Evolutionary conservation across 108 stramenopile species (phyloP).

Genomic region (Cyclotella cryptica): DNA sequence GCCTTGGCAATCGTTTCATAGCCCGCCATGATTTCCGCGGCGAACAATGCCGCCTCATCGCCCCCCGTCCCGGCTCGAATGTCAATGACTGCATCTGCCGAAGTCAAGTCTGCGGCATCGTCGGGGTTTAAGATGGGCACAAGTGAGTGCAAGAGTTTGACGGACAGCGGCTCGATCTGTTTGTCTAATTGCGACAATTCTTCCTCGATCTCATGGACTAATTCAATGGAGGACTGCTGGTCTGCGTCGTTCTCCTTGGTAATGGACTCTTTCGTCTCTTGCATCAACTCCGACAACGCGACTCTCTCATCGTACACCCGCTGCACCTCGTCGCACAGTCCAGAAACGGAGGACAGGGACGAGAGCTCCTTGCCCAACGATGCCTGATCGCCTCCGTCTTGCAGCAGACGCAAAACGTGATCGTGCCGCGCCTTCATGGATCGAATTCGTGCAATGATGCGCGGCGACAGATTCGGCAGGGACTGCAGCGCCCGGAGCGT

Average conservation of each 20-base stretch:
- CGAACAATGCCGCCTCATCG: conserved; percentile 95
- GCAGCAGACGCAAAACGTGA: conserved; percentile 51
- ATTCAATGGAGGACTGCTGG: conserved; percentile 56
- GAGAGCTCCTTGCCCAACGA: conserved; percentile 76
- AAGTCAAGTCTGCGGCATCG: conserved; percentile 54
- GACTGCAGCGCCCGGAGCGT: not conserved
- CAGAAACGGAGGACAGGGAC: conserved; percentile 46
- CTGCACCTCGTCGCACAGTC: conserved; percentile 47
- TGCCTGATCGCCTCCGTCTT: conserved; percentile 54
- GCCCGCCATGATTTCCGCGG: conserved; percentile 82
- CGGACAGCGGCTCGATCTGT: conserved; percentile 39
- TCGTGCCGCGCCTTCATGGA: conserved; percentile 63
- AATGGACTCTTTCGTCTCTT: conserved; percentile 48
- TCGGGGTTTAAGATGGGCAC: conserved; percentile 77
- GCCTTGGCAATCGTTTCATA: conserved; percentile 84
- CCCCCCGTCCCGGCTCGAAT: conserved; percentile 97
- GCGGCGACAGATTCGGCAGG: not conserved
- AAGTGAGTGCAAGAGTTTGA: conserved; percentile 61
- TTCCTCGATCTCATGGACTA: conserved; percentile 55
- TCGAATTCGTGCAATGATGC: conserved; percentile 39
- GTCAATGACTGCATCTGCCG: conserved; percentile 89
- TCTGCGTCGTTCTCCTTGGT: conserved; percentile 46
- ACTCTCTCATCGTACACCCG: conserved; percentile 56
- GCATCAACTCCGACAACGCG: conserved; percentile 61
- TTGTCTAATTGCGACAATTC: conserved; percentile 18